Evolutionary conservation across 768 basidiomycete genomes (phyloP), one percentile per base, ranked within the genome.

Genomic region (Exidia glandulosa): DNA sequence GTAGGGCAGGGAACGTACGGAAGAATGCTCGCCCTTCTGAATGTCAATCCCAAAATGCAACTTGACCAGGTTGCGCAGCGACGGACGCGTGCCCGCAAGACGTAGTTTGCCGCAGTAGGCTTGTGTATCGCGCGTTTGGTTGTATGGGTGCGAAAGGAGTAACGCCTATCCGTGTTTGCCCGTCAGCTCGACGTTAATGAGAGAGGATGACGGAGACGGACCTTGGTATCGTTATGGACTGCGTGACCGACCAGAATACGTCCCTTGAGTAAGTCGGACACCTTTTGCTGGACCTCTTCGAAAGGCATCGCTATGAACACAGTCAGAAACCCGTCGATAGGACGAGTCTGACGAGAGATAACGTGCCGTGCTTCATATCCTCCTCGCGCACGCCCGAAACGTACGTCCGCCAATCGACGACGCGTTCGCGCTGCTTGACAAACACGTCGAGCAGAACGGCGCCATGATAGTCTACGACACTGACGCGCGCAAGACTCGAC

Each of bases 401-500:
- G 73, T 86, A 81, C 1, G 96, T 99, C 59, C 94, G 75, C 73
- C 94, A 97, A 71, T 99, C 95, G 12, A 92, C 87, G 10, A 97
- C 93, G 14, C 81, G 79, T 70, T 96, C 94, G 56, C 85, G 79
- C 68, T 91, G 94, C 57, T 80, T 76, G 32, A 99, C 95, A 64
- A 91, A 94, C 56, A 80, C 87, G 66, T 97, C 94, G 63, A 96
- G 69, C 45, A 87, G 75, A 30, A 89, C 77, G 1, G 79, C 83
- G 0, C 95, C 95, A 61, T 90, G 76, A 68, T 84, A 95, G 71
- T 97, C 95, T 60, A 97, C 92, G 41, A 96, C 69, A 57, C 88
- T 90, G 63, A 95, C 89, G 32, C 94, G 85, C 1, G 93, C 94
- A 14, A 96, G 79, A 0, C 87, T 86, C 0, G 89, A 92, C 69